phyloP scores from a whole-genome alignment of 305 asterid genomes.

The Plantago coronopus region DNA sequence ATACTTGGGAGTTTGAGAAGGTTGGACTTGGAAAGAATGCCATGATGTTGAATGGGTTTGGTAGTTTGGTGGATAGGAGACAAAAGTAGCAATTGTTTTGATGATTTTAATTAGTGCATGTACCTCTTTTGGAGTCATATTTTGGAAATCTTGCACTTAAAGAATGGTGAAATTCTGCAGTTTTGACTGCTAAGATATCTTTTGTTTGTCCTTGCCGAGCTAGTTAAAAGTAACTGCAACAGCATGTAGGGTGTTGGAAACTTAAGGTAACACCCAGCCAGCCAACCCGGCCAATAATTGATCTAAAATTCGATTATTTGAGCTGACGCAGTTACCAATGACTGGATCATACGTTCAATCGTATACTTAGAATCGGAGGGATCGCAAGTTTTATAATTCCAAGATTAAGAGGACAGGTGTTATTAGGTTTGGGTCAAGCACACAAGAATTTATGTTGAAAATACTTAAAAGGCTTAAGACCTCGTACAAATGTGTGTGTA shows the following conservation, averaged over 20 bases:
- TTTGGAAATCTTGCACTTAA: conserved; percentile 28
- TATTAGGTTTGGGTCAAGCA: too few relatives aligned
- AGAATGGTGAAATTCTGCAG: conserved; percentile 19
- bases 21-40: conserved; percentile 8
- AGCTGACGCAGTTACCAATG: too few relatives aligned
- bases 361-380: too few relatives aligned
- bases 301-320: too few relatives aligned
- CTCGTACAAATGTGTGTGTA: too few relatives aligned
- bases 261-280: too few relatives aligned
- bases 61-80: conserved; percentile 32
- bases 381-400: too few relatives aligned
- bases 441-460: too few relatives aligned
- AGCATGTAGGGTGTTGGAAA: neutral
- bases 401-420: too few relatives aligned
- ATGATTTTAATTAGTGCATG: conserved; percentile 8
- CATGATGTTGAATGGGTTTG: conserved; percentile 12
- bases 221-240: conserved; percentile 4
- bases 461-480: too few relatives aligned
- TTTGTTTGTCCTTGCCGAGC: neutral
- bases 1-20: conserved; percentile 14
- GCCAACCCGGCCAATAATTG: too few relatives aligned
- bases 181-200: conserved; percentile 11
- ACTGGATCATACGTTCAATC: too few relatives aligned
- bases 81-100: conserved; percentile 16
- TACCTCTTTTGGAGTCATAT: conserved; percentile 14